Base-by-base conservation (phyloP, 1,284 basidiomycete genomes). In the Puccinia hordei region DNA sequence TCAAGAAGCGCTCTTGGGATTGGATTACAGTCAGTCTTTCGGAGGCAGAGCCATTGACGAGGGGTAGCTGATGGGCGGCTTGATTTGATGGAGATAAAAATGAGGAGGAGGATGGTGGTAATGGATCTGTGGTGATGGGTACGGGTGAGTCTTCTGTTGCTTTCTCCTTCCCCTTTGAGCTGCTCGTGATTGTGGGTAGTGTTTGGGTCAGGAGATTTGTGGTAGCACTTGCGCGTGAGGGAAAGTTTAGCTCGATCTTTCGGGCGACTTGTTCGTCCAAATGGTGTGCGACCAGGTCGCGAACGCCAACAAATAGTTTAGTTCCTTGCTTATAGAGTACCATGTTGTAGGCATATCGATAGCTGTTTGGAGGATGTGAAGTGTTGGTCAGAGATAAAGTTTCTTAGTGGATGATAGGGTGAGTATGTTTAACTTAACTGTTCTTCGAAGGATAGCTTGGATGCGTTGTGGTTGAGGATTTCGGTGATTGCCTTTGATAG, bases 401-500 rank as follows among this genome's bases (percentile, higher is more conserved):
- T 84, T 82, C 59, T 68, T 33, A 44, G 24, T 24, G 38, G 33
- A 46, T 33, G 51, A 13, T 38, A 33, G 8, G 38, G 1, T 24
- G 15, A 24, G 2, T 24, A 8, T 22, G 44, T 24, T 51, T 59
- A 59, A n/a, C 71, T 73, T 24, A 97, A 95, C 84, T 96, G 95
- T 87, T 98, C 96, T 86, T 99, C 97, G 84, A 95, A 99, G 19
- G 94, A 97, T 41, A 99, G 90, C 84, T 91, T 92, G 79, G 91
- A 91, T 9, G 94, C 94, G 86, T 97, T 93, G 87, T 97, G 94
- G 83, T 94, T 92, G 86, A 97, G 94, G 80, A 99, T 99, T 88
- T 98, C 93, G 81, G 90, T 89, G 83, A 99, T 95, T 83, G 98
- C 98, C 79, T 88, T 88, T 24, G 91, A 89, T 19, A 97, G 87